phyloP scores from a whole-genome alignment of 2,329 filamentous ascomycete genomes.

The Hypomyces perniciosus region DNA sequence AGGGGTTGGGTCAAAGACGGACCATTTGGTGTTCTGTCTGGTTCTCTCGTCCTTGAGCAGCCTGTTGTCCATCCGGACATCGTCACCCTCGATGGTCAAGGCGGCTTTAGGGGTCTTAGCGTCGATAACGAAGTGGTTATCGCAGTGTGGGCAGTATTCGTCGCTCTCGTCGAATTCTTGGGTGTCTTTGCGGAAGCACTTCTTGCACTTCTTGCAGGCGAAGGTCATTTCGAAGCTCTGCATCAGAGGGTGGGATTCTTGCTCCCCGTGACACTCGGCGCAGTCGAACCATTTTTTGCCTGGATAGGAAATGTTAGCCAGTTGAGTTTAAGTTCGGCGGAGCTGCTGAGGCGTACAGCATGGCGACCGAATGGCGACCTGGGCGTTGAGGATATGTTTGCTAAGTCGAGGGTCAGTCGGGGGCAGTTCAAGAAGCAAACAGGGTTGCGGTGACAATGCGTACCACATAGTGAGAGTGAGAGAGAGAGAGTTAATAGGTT shows the following conservation, averaged over 20 bases:
- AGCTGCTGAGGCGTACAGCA: constrained; percentile 64
- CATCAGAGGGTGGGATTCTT: constrained; percentile 67
- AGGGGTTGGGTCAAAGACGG: constrained; percentile 70
- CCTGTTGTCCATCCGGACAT: constrained; percentile 74
- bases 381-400: constrained; percentile 97
- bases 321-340: not conserved
- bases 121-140: constrained; percentile 96
- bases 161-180: constrained; percentile 92
- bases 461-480: constrained; percentile 8
- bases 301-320: constrained; percentile 28
- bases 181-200: constrained; percentile 93
- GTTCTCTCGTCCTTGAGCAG: constrained; percentile 92
- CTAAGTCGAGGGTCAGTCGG: constrained; percentile 38
- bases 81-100: constrained; percentile 84
- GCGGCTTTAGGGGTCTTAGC: constrained; percentile 77
- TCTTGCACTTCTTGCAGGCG: constrained; percentile 98
- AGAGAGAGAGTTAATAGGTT: not conserved
- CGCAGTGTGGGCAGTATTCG: constrained; percentile 98
- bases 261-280: constrained; percentile 84
- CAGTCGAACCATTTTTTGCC: constrained; percentile 99
- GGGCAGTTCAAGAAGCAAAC: not conserved
- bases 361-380: constrained; percentile 90
- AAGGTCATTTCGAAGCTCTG: constrained; percentile 86
- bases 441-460: not conserved
- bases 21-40: constrained; percentile 50